phyloP scores from a whole-genome alignment of 768 basidiomycete genomes.

The Tephrocybe sp. region DNA sequence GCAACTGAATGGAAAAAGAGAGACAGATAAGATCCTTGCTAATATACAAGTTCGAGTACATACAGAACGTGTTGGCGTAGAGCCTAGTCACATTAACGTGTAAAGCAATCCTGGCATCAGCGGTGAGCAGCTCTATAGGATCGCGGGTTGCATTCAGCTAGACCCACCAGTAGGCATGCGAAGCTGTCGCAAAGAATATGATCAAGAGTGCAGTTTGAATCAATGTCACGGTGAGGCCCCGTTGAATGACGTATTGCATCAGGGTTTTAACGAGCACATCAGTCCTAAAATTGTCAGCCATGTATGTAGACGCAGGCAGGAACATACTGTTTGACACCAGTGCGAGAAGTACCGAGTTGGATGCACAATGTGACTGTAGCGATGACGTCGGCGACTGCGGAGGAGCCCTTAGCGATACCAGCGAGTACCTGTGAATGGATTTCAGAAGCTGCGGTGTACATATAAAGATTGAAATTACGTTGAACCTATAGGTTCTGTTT shows the following conservation, averaged over 20 bases:
- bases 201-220: conserved; percentile 33
- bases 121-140: background rate
- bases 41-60: too few species aligned
- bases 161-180: conserved; percentile 31
- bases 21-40: background rate
- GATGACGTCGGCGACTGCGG: conserved; percentile 34
- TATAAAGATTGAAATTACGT: conserved; percentile 12
- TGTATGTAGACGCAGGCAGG: background rate
- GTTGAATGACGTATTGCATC: conserved; percentile 33
- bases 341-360: conserved; percentile 27
- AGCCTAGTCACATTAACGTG: conserved; percentile 40
- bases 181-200: conserved; percentile 29
- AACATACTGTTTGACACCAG: conserved; percentile 27
- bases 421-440: conserved; percentile 29
- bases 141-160: background rate
- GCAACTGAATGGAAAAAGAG: conserved; percentile 1
- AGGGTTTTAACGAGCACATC: conserved; percentile 30
- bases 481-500: conserved; percentile 19
- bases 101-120: conserved; percentile 35
- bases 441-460: background rate
- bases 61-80: conserved; percentile 40
- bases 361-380: conserved; percentile 36
- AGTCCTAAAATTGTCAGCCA: conserved; percentile 21
- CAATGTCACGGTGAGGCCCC: conserved; percentile 35
- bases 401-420: conserved; percentile 36